Evolutionary conservation across 352 stramenopile genomes (phyloP), one percentile per base, ranked within the genome.

Genomic region (Pseudoperonospora humuli): DNA sequence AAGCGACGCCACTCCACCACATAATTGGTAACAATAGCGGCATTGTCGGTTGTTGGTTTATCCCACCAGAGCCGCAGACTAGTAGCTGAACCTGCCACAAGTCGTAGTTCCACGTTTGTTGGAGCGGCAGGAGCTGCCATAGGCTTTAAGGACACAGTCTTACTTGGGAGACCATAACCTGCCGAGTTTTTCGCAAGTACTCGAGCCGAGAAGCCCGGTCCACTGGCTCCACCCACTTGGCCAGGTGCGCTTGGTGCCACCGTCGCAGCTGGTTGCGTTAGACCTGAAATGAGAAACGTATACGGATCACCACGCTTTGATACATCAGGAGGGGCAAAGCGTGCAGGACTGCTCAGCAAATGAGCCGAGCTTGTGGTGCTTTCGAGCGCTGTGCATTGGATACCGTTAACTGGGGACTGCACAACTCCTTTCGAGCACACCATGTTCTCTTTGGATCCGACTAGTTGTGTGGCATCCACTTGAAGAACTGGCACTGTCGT

Each of bases 31-130:
- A 98, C 50, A 8, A 64, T 52, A 11, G 84, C 75, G 1, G 86
- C 89, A 32, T 95, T 94, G 57, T 87, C 64, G 0, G 67, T 81
- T 11, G 71, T 28, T n/a, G 94, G 93, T 7, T 65, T 50, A 28
- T 81, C 71, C 91, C 92, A 98, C 38, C 78, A 86, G 5, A 98
- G 60, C 0, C 75, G 75, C 24, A 98, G 54, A 58, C 65, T 84
- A 6, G 67, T 72, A 2, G 62, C 45, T 0, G 53, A 65, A 2
- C 68, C 77, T 8, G 88, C 75, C 11, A 96, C 84, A 17, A 96
- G 66, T 5, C 72, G 70, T 0, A 96, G 25, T 38, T 79, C 69
- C 20, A 91, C 77, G 18, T 81, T 75, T 9, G 50, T 45, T 0
- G 92, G 90, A 10, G 78, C 54, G 2, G 77, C 63, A 11, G 95